Evolutionary conservation across 148 eudicot genomes (phyloP).

Genomic region (Heliamphora exappendiculata): DNA sequence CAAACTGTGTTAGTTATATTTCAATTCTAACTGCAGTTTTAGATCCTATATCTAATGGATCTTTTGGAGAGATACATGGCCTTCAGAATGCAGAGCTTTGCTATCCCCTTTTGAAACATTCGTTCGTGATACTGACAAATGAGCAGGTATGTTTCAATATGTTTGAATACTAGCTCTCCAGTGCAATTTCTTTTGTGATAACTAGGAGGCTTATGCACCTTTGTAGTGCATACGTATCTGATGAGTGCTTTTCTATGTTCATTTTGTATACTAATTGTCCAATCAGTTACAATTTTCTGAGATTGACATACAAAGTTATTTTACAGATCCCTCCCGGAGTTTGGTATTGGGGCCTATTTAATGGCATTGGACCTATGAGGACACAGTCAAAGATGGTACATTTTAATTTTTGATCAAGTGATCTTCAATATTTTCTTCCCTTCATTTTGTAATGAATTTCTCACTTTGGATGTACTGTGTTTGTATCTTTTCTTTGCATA

Average conservation of each 20-base stretch:
- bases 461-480: neutral
- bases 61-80: slow-evolving; percentile 39
- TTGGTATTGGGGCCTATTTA: slow-evolving; percentile 84
- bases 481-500: neutral
- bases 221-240: slow-evolving; percentile 3
- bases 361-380: slow-evolving; percentile 77
- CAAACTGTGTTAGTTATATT: neutral
- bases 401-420: neutral
- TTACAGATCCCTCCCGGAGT: slow-evolving; percentile 75
- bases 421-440: neutral
- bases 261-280: neutral
- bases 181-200: neutral
- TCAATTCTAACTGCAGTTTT: slow-evolving; percentile 40
- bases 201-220: slow-evolving; percentile 1
- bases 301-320: slow-evolving; percentile 24
- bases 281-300: neutral
- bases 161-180: neutral
- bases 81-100: slow-evolving; percentile 57
- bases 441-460: neutral
- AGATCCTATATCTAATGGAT: slow-evolving; percentile 45
- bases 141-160: slow-evolving; percentile 52
- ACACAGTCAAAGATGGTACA: slow-evolving; percentile 91
- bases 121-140: slow-evolving; percentile 48
- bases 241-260: neutral
- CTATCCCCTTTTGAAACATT: slow-evolving; percentile 66